A percentile compares a stretch with the other conserved stretches of the same genome.
phyloP scores from a whole-genome alignment of 2,329 filamentous ascomycete genomes.

The Penicillium hesseltinei region DNA sequence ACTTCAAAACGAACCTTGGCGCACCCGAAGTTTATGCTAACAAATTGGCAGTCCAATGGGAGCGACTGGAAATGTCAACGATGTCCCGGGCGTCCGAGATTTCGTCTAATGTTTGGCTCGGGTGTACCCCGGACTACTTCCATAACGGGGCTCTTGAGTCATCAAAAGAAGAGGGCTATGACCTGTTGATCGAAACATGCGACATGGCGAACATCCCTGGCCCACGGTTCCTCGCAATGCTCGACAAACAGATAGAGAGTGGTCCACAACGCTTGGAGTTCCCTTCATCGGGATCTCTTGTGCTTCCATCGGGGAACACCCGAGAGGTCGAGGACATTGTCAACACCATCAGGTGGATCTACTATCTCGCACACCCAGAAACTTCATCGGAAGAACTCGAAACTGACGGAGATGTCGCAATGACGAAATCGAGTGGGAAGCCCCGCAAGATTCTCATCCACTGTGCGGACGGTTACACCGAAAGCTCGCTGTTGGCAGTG shows the following conservation, averaged over 20 bases:
- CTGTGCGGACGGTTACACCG: conserved; percentile 94
- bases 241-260: conserved; percentile 57
- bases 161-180: conserved; percentile 61
- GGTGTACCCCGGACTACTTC: conserved; percentile 73
- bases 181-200: conserved; percentile 83
- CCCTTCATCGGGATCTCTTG: conserved; percentile 88
- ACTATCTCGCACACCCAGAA: conserved; percentile 70
- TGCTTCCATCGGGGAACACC: conserved; percentile 79
- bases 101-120: conserved; percentile 83
- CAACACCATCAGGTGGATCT: conserved; percentile 86
- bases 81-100: conserved; percentile 93
- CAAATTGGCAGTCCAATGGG: conserved; percentile 62
- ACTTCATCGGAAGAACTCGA: conserved; percentile 41
- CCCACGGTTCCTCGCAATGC: conserved; percentile 60
- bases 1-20: conserved; percentile 26
- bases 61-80: conserved; percentile 84
- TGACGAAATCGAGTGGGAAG: conserved; percentile 43
- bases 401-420: conserved; percentile 57
- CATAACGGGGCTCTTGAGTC: conserved; percentile 39
- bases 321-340: conserved; percentile 79
- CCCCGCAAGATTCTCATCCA: conserved; percentile 79
- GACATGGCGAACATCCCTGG: conserved; percentile 78
- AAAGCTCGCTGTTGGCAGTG: conserved; percentile 82
- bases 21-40: conserved; percentile 9
- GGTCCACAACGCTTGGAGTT: conserved; percentile 69